phyloP scores from a whole-genome alignment of 2,329 filamentous ascomycete genomes.

The Aspergillus aculeatinus region DNA sequence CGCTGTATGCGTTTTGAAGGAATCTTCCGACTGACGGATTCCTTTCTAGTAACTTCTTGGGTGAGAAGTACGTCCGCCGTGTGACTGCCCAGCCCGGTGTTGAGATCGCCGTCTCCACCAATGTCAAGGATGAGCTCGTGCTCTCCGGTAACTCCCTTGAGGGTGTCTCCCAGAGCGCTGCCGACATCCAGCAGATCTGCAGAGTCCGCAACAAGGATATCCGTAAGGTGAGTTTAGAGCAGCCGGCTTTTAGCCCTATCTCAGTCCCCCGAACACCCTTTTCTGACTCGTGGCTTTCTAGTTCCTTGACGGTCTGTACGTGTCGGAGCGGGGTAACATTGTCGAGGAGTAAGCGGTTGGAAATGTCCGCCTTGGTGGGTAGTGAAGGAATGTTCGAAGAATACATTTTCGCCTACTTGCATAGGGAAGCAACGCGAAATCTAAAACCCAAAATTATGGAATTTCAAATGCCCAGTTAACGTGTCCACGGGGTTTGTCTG shows the following conservation, averaged over 20 bases:
- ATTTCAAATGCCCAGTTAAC: slow-evolving; percentile 25
- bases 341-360: slow-evolving; percentile 55
- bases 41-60: slow-evolving; percentile 79
- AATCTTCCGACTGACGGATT: slow-evolving; percentile 31
- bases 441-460: slow-evolving; percentile 33
- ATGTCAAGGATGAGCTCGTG: slow-evolving; percentile 96
- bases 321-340: slow-evolving; percentile 98
- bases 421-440: slow-evolving; percentile 42
- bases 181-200: slow-evolving; percentile 99
- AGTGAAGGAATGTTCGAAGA: slow-evolving; percentile 38
- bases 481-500: slow-evolving; percentile 23
- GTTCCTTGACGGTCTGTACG: slow-evolving; percentile 99
- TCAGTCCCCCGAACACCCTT: too few species aligned
- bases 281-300: slow-evolving; percentile 34
- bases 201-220: slow-evolving; percentile 99
- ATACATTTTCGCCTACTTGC: slow-evolving; percentile 42
- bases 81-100: slow-evolving; percentile 89
- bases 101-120: slow-evolving; percentile 82
- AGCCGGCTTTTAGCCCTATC: too few species aligned
- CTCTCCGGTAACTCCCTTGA: slow-evolving; percentile 93
- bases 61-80: slow-evolving; percentile 97
- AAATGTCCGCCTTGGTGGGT: slow-evolving; percentile 33
- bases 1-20: not conserved
- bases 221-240: slow-evolving; percentile 70
- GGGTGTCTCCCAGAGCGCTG: slow-evolving; percentile 94